Evolutionary conservation across 306 rosid genomes (phyloP).

Genomic region (Dryas drummondii): DNA sequence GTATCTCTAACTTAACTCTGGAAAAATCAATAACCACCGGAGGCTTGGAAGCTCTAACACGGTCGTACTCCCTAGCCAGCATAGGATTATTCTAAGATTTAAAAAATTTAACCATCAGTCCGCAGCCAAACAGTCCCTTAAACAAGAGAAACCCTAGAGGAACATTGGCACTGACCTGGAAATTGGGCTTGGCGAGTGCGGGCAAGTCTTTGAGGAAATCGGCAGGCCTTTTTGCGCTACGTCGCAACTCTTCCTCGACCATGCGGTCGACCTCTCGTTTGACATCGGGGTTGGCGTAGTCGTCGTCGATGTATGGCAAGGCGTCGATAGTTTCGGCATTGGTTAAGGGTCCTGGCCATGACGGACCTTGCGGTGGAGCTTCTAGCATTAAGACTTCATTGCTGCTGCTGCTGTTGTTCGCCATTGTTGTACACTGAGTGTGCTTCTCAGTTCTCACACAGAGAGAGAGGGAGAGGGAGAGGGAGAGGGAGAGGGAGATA

Average conservation of each 20-base stretch:
- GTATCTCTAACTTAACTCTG: slow-evolving; percentile 63
- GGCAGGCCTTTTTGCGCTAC: slow-evolving; percentile 76
- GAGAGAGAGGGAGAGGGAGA: neutral
- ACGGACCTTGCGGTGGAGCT: slow-evolving; percentile 51
- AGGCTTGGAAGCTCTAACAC: slow-evolving; percentile 88
- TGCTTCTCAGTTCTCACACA: no score
- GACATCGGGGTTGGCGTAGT: slow-evolving; percentile 66
- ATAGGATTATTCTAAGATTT: slow-evolving; percentile 66
- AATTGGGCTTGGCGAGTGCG: slow-evolving; percentile 65
- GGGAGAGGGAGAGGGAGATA: neutral
- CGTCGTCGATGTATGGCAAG: slow-evolving; percentile 89
- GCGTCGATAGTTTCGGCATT: slow-evolving; percentile 80
- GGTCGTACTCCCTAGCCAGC: slow-evolving; percentile 89
- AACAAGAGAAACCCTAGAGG: slow-evolving; percentile 5
- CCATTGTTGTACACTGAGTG: slow-evolving; percentile 36
- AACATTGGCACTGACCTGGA: slow-evolving; percentile 39
- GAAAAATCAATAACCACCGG: slow-evolving; percentile 71
- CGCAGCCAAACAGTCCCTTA: slow-evolving; percentile 5
- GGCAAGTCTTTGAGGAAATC: slow-evolving; percentile 94
- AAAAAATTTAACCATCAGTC: slow-evolving; percentile 12
- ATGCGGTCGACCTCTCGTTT: slow-evolving; percentile 83
- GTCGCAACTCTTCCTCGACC: slow-evolving; percentile 92
- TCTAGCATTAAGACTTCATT: slow-evolving; percentile 74
- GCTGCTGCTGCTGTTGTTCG: slow-evolving; percentile 31
- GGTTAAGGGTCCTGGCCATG: slow-evolving; percentile 38